These are phyloP conservation scores for Coemansia asiatica DNA, from an alignment of 192 early-diverging fungal genomes.

Conservation along the genomic window DNA sequence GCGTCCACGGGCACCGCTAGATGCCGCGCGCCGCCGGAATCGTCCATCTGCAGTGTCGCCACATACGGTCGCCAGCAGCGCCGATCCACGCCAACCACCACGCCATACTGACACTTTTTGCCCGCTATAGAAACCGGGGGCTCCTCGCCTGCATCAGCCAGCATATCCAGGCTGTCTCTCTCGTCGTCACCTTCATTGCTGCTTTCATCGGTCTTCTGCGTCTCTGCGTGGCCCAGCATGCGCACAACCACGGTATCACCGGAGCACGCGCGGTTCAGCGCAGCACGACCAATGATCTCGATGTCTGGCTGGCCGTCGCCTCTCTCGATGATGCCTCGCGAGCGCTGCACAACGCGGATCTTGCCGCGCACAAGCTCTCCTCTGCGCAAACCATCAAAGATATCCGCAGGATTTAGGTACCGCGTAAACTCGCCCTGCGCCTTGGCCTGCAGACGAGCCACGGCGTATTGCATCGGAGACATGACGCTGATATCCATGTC, in stretches of 20 bases:
- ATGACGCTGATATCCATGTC: constrained; percentile 48
- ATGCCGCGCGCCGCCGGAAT: constrained; percentile 57
- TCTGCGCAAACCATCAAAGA: constrained; percentile 40
- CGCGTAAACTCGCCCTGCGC: constrained; percentile 17
- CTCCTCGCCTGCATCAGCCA: constrained; percentile 13
- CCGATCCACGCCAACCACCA: constrained; percentile 63
- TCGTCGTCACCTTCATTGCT: constrained; percentile 5
- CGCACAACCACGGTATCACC: constrained; percentile 70
- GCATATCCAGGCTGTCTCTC: constrained; percentile 4
- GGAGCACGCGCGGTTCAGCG: constrained; percentile 52
- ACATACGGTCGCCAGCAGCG: constrained; percentile 78
- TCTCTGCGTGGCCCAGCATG: constrained; percentile 36
- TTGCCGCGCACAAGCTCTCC: constrained; percentile 46
- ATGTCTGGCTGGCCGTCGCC: constrained; percentile 56
- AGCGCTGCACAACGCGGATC: constrained; percentile 24
- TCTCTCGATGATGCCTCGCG: constrained; percentile 37
- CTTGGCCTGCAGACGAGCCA: constrained; percentile 28
- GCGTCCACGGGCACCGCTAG: constrained; percentile 68
- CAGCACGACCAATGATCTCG: constrained; percentile 61
- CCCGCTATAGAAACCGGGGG: not conserved
- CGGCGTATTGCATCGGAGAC: constrained; percentile 37
- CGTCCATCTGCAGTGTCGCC: constrained; percentile 68
- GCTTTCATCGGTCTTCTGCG: not conserved
- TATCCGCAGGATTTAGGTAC: constrained; percentile 20
- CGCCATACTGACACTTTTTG: constrained; percentile 16